These are phyloP conservation scores for Arthroderma sp. DNA, from an alignment of 2,329 filamentous ascomycete genomes.

Conservation along the genomic window DNA sequence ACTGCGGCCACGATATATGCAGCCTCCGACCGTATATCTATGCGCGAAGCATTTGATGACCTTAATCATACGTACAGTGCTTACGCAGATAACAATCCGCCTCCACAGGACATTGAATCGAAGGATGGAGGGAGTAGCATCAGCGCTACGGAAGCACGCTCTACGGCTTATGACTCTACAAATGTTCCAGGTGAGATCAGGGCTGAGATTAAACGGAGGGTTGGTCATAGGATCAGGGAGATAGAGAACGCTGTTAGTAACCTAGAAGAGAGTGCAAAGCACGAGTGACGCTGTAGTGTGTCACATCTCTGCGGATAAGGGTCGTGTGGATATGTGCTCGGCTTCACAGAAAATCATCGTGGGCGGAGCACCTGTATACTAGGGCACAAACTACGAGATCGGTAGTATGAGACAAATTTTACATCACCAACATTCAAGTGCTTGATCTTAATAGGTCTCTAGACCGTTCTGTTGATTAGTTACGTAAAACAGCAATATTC, in stretches of 20 bases:
- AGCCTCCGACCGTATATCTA: slow-evolving; percentile 34
- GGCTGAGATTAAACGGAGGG: slow-evolving; percentile 34
- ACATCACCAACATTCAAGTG: too few species aligned
- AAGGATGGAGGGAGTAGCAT: slow-evolving; percentile 9
- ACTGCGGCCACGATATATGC: slow-evolving; percentile 36
- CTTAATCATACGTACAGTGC: slow-evolving; percentile 25
- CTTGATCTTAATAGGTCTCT: background rate
- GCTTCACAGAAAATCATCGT: too few species aligned
- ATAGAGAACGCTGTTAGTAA: slow-evolving; percentile 34
- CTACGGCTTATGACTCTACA: slow-evolving; percentile 25
- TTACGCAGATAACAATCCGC: slow-evolving; percentile 20
- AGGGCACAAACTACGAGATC: too few species aligned
- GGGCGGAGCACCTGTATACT: too few species aligned
- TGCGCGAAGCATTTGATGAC: slow-evolving; percentile 35
- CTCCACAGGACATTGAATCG: slow-evolving; percentile 4
- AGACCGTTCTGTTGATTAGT: background rate
- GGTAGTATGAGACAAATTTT: too few species aligned
- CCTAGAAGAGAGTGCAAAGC: slow-evolving; percentile 30
- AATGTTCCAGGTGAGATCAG: slow-evolving; percentile 21
- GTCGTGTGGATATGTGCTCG: background rate
- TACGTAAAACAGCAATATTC: background rate
- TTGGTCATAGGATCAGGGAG: slow-evolving; percentile 37
- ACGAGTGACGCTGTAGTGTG: background rate
- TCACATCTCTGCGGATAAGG: background rate
- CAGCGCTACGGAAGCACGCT: slow-evolving; percentile 15